phyloP scores from a whole-genome alignment of 1,284 basidiomycete genomes.

The Papiliotrema nemorosa region DNA sequence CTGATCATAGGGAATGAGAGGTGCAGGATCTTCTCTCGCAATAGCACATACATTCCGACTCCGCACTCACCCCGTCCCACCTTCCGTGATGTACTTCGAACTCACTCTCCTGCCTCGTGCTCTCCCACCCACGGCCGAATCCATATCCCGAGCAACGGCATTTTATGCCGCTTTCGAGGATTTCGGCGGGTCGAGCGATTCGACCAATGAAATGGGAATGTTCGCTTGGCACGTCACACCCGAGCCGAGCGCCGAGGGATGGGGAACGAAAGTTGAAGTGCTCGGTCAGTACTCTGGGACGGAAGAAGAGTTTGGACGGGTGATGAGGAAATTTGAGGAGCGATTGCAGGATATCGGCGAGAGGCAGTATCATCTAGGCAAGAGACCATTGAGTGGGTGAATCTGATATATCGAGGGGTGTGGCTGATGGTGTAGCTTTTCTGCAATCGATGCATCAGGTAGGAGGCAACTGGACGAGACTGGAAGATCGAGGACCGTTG shows the following conservation, averaged over 20 bases:
- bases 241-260: constrained; percentile 4
- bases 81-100: constrained; percentile 14
- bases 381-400: constrained; percentile 7
- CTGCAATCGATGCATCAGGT: constrained; percentile 14
- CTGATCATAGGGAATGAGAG: constrained; percentile 7
- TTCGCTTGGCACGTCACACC: constrained; percentile 18
- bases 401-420: neutral
- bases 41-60: constrained; percentile 13
- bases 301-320: constrained; percentile 9
- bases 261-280: constrained; percentile 18
- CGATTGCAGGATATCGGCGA: constrained; percentile 3
- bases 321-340: constrained; percentile 7
- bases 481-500: constrained; percentile 7
- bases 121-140: constrained; percentile 2
- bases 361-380: constrained; percentile 3
- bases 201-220: constrained; percentile 5
- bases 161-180: constrained; percentile 15
- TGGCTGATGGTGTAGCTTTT: constrained; percentile 2
- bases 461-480: constrained; percentile 15
- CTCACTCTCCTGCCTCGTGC: constrained; percentile 15
- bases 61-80: constrained; percentile 13
- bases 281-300: constrained; percentile 14
- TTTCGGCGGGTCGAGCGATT: constrained; percentile 4
- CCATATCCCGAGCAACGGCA: constrained; percentile 6
- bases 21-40: constrained; percentile 12